Percentiles rank a stretch among this genome's conserved stretches.
Conservation (phyloP, 1,284 basidiomycete genomes). For the Nidula niveotomentosa region DNA sequence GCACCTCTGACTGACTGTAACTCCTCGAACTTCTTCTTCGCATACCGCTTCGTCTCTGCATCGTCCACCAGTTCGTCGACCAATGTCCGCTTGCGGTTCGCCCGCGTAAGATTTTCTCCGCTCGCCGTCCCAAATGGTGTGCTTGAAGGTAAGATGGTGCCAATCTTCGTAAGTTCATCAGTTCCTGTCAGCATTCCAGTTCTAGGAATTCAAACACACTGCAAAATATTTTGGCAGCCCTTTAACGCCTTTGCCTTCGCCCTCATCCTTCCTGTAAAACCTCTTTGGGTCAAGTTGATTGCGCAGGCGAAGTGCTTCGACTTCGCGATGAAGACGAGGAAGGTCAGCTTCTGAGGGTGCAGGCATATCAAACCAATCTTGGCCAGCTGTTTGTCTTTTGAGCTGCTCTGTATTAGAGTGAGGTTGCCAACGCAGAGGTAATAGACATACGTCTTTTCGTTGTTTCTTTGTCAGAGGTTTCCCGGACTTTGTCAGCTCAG, state of each 20-base stretch:
- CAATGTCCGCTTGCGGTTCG: conserved; percentile 76
- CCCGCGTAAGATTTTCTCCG: conserved; percentile 66
- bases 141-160: conserved; percentile 78
- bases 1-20: conserved; percentile 73
- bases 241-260: conserved; percentile 84
- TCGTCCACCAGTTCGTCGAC: conserved; percentile 91
- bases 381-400: conserved; percentile 75
- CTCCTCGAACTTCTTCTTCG: conserved; percentile 93
- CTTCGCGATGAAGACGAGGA: conserved; percentile 86
- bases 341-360: conserved; percentile 80
- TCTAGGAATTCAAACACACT: conserved; percentile 37
- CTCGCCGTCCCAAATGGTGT: conserved; percentile 78
- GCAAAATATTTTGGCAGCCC: conserved; percentile 89
- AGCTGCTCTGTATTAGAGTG: conserved; percentile 37
- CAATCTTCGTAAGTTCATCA: conserved; percentile 51
- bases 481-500: conserved; percentile 56
- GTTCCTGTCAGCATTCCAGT: background rate
- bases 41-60: conserved; percentile 82
- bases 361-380: conserved; percentile 91
- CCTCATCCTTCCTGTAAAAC: conserved; percentile 86
- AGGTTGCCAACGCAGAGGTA: too few species aligned
- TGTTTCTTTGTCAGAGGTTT: conserved; percentile 68
- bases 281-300: conserved; percentile 96
- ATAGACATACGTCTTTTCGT: conserved; percentile 58
- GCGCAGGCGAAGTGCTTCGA: conserved; percentile 88